Evolutionary conservation across 257 asterid genomes (phyloP), one percentile per base, ranked within the genome.

Genomic region (Coffea eugenioides): DNA sequence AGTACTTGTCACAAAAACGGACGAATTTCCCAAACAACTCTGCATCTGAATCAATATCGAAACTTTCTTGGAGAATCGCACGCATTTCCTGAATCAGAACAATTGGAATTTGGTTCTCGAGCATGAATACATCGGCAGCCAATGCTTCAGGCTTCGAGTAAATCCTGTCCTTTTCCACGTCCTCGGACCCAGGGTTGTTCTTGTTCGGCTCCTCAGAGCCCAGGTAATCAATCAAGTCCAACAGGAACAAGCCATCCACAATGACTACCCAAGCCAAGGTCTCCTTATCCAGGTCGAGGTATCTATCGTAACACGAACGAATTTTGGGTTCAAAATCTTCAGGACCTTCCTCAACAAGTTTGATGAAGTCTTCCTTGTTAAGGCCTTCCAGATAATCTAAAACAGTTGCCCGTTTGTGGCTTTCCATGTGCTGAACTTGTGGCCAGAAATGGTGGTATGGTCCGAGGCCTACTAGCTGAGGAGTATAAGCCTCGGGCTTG

Each of bases 51-150:
- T 7, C 14, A 61, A 6, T 12, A 36, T 25, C 34, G 16, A 56
- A 46, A 8, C 31, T 1, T 27, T 23, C 72, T 34, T 77, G 21
- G 2, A 85, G 59, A 79, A 61, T 52, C 14, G n/a, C 46, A 3
- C 18, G 18, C 57, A 85, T 78, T 75, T 79, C 77, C 14, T 21
- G 4, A 48, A 87, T 79, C 68, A 86, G 34, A 5, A 77, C 6
- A 10, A 8, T 8, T 6, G 92, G 89, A 16, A 89, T 84, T 81
- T 89, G 92, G 51, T 89, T 89, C 82, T 89, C 92, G 65, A 89
- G 72, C 90, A 87, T 85, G 8, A 83, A 3, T 7, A 85, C 46
- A 64, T 89, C 90, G 52, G 49, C 64, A 8, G 69, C 81, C 20
- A 80, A 48, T 18, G 74, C 39, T 1, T 54, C 72, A 14, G 49